phyloP scores from a whole-genome alignment of 2,329 filamentous ascomycete genomes.

The Arthroderma sp. region DNA sequence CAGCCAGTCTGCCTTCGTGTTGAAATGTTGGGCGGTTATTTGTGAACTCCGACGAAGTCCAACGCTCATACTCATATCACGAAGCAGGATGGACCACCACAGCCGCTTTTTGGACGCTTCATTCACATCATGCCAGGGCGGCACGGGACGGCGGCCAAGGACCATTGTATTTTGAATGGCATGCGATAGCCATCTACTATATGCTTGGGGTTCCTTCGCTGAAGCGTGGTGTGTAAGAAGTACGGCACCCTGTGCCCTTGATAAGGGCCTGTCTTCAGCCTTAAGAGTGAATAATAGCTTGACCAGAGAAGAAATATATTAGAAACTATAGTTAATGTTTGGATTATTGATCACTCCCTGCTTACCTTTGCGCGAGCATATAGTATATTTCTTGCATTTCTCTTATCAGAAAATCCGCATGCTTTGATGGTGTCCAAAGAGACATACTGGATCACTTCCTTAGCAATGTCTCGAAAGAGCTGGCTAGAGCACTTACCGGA shows the following conservation, averaged over 20 bases:
- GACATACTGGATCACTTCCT: slow-evolving; percentile 30
- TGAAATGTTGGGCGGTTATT: slow-evolving; percentile 36
- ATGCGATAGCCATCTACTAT: slow-evolving; percentile 33
- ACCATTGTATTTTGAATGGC: slow-evolving; percentile 39
- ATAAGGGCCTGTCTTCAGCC: slow-evolving; percentile 14
- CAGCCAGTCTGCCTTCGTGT: slow-evolving; percentile 28
- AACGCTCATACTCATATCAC: slow-evolving; percentile 38
- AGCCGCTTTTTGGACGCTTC: slow-evolving; percentile 38
- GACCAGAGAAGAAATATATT: not conserved
- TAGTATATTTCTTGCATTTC: slow-evolving; percentile 32
- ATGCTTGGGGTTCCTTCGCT: slow-evolving; percentile 16
- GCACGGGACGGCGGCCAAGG: slow-evolving; percentile 11
- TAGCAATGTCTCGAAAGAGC: slow-evolving; percentile 9
- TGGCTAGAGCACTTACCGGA: slow-evolving; percentile 27
- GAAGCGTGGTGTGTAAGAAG: slow-evolving; percentile 29
- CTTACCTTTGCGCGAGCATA: slow-evolving; percentile 33
- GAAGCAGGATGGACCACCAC: slow-evolving; percentile 44
- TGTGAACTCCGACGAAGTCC: slow-evolving; percentile 40
- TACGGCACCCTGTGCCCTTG: slow-evolving; percentile 20
- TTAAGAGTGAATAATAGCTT: slow-evolving; percentile 21
- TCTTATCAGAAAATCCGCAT: slow-evolving; percentile 31
- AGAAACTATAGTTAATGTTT: not conserved
- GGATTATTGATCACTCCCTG: not conserved
- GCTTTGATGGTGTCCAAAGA: slow-evolving; percentile 31
- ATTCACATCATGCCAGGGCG: no score